phyloP scores from a whole-genome alignment of 805 yeast species.

The Metschnikowia bowlesiae region DNA sequence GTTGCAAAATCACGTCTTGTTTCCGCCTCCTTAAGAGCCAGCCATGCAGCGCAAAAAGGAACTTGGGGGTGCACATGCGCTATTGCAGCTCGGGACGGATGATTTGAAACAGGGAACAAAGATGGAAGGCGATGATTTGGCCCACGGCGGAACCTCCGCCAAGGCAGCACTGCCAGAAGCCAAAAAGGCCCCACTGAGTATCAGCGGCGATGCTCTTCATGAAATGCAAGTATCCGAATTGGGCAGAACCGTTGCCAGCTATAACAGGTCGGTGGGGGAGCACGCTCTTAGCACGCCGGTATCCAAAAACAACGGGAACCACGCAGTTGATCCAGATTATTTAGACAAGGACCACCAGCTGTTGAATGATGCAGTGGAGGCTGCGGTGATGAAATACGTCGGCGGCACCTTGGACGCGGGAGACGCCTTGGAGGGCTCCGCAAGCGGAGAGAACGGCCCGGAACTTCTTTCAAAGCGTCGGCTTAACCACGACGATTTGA shows the following conservation, averaged over 20 bases:
- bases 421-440: conserved; percentile 6
- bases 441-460: not conserved
- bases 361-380: conserved; percentile 59
- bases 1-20: conserved; percentile 13
- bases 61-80: conserved; percentile 45
- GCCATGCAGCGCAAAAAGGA: conserved; percentile 35
- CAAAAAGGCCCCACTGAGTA: not conserved
- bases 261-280: not conserved
- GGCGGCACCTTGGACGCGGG: conserved; percentile 51
- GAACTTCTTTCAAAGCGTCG: conserved; percentile 12
- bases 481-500: conserved; percentile 37
- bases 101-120: conserved; percentile 1
- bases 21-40: not conserved
- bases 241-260: not conserved
- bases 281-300: not conserved
- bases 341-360: conserved; percentile 32
- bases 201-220: not conserved
- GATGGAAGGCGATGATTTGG: not conserved
- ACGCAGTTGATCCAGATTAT: conserved; percentile 7
- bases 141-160: not conserved
- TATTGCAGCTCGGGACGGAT: conserved; percentile 38
- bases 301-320: not conserved
- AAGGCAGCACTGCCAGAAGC: not conserved
- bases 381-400: conserved; percentile 70
- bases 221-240: conserved; percentile 1